Conservation (phyloP, 495 filamentous ascomycete genomes). For the Pyrenopolyporus hunteri region DNA sequence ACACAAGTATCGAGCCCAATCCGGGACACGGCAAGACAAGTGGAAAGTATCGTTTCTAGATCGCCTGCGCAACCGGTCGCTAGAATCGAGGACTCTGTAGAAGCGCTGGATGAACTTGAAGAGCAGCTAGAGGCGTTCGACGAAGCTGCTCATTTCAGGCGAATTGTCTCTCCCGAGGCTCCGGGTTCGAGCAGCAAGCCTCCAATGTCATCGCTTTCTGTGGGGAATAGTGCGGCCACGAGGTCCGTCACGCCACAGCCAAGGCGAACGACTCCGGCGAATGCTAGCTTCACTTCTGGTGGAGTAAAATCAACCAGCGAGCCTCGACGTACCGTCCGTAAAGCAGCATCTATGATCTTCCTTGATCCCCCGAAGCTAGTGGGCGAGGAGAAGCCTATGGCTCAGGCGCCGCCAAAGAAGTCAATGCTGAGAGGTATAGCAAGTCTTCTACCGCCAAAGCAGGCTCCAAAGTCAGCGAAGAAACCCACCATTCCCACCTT, state of each 20-base stretch:
- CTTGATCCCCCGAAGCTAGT: slow-evolving; percentile 32
- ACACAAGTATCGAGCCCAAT: slow-evolving; percentile 20
- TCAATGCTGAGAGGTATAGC: slow-evolving; percentile 42
- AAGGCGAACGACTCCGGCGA: slow-evolving; percentile 26
- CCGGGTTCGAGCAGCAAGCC: slow-evolving; percentile 22
- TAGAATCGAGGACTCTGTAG: slow-evolving; percentile 72
- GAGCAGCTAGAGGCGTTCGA: slow-evolving; percentile 64
- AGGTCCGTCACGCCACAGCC: slow-evolving; percentile 39
- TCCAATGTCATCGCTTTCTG: slow-evolving; percentile 22
- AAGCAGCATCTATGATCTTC: slow-evolving; percentile 44
- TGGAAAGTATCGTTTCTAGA: slow-evolving; percentile 7
- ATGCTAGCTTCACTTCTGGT: slow-evolving; percentile 19
- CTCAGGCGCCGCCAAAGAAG: slow-evolving; percentile 31
- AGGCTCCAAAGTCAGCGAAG: slow-evolving; percentile 62
- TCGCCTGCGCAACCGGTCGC: slow-evolving; percentile 50
- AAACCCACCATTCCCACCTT: slow-evolving; percentile 69
- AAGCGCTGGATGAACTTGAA: slow-evolving; percentile 71
- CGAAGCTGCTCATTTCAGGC: slow-evolving; percentile 51
- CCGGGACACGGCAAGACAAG: slow-evolving; percentile 18
- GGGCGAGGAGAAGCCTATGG: slow-evolving; percentile 39
- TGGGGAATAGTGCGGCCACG: slow-evolving; percentile 3
- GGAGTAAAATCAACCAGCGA: slow-evolving; percentile 37
- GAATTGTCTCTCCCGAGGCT: slow-evolving; percentile 46
- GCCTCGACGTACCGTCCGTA: slow-evolving; percentile 43
- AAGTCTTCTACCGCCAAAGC: slow-evolving; percentile 54